Evolutionary conservation across 1,284 basidiomycete genomes (phyloP), one percentile per base, ranked within the genome.

Genomic region (Bondarzewia mesenterica): DNA sequence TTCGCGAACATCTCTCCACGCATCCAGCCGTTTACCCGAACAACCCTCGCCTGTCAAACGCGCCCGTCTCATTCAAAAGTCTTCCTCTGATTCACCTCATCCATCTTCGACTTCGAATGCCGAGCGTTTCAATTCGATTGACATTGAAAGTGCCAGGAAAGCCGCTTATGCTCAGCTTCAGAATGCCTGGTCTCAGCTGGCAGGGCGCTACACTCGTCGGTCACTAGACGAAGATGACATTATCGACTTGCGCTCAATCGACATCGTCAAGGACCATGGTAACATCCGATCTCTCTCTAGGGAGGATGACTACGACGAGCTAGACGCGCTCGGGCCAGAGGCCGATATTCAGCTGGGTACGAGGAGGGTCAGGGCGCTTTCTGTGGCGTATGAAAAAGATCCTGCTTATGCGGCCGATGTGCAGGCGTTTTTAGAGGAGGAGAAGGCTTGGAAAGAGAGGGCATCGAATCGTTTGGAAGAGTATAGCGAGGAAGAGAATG

Each of bases 161-260:
- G 78, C 73, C 5, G 80, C 81, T 2, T 69, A 72, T 4, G 63
- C 69, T 54, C 77, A 80, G 5, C 67, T 89, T 32, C 63, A 78
- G 26, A 72, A 77, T 54, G 66, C 76, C 16, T 88, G 86, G 85
- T 69, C 75, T 16, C 70, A 75, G 37, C 73, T 89, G 10, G 83
- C 74, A 3, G 77, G 80, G 40, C 75, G 81, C 38, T 85, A 87
- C 59, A 72, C 74, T 32, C 72, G 76, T 44, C 70, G 72, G 36
- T n/a, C n/a, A n/a, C 64, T 87, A 23, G 83, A 86, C 53, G 79
- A 88, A 57, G 85, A 89, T 61, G 86, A 89, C 58, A 81, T 88
- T 44, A 71, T 89, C 29, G 81, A 89, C 58, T 63, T 89, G 2
- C 64, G 68, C 43, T 77, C 77, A 7, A 73, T 70, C 18, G 61